Percentiles rank a stretch among this genome's conserved stretches.
Conservation (phyloP, 768 basidiomycete genomes). For the Termitomyces sp. region DNA sequence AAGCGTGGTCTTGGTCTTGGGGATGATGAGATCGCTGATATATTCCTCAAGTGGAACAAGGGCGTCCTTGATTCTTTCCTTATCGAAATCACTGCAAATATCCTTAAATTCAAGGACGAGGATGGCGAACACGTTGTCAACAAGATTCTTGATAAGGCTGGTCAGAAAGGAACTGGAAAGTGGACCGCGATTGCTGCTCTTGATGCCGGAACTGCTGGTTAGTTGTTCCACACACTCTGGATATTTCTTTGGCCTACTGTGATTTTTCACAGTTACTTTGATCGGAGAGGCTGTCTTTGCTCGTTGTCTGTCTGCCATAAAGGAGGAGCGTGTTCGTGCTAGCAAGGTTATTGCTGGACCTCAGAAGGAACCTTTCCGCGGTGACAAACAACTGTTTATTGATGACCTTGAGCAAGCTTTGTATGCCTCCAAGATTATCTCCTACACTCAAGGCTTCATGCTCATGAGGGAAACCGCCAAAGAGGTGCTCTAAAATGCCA, state of each 20-base stretch:
- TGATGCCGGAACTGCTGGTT: constrained; percentile 84
- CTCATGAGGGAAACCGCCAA: constrained; percentile 98
- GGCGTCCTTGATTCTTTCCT: constrained; percentile 99
- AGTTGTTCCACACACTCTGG: constrained; percentile 18
- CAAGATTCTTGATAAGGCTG: constrained; percentile 95
- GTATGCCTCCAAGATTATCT: constrained; percentile 99
- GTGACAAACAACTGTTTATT: constrained; percentile 98
- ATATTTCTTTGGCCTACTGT: constrained; percentile 1
- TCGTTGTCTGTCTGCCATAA: constrained; percentile 95
- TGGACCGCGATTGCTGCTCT: constrained; percentile 98
- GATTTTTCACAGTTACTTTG: constrained; percentile 69
- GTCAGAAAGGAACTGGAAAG: constrained; percentile 99
- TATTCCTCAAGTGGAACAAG: constrained; percentile 95
- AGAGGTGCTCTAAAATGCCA: constrained; percentile 49
- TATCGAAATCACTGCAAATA: constrained; percentile 96
- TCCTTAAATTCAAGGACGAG: constrained; percentile 95
- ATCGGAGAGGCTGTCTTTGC: constrained; percentile 99
- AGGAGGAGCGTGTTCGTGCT: constrained; percentile 91
- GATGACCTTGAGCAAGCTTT: constrained; percentile 98
- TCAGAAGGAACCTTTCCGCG: constrained; percentile 88
- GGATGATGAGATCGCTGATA: constrained; percentile 89
- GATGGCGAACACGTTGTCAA: constrained; percentile 87
- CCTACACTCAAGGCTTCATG: constrained; percentile 99
- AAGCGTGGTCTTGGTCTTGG: constrained; percentile 87
- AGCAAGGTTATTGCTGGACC: constrained; percentile 90